Evolutionary conservation across 805 yeast species (phyloP), one percentile per base, ranked within the genome.

Genomic region (Candida arabinofermentans): DNA sequence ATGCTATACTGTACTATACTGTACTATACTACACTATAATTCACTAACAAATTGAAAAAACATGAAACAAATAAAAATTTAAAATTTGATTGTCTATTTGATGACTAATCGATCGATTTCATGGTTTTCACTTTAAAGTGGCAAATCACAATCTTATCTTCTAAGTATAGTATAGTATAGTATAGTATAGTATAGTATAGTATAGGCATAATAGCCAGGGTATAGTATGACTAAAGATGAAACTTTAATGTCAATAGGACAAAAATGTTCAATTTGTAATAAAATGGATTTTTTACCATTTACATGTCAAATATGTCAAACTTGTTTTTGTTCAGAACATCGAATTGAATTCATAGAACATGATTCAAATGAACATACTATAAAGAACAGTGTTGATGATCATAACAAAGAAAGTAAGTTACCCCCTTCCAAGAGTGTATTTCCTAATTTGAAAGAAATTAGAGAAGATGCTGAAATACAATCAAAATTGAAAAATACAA

Each of bases 231-330:
- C 45, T 14, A 51, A 46, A 34, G 63, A 59, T 26, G 59, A 59
- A n/a, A 53, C 63, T 7, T 58, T 79, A 47, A 62, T 80, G 58
- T 74, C 80, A 36, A 70, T 80, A 5, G 86, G 86, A n/a, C 59
- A 70, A 43, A 76, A 77, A 51, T 80, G 86, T 56, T 51, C 57
- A 22, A 61, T 69, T 14, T 80, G 86, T 54, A 63, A 70, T 35
- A 67, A 65, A 46, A 61, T 78, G 6, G 86, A 80, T 54, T 80
- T 79, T 48, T 61, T 80, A 23, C 86, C 86, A 14, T 79, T 70
- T 53, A 58, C 58, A 14, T 80, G 86, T 54, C 72, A 51, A 4
- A 36, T 71, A 33, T 67, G 65, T 39, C 53, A 67, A 9, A 49
- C 54, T 19, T 59, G 67, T 2, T 79, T 57, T 50, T 79, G 86